A percentile compares a stretch with the other conserved stretches of the same genome.
These are phyloP conservation scores for Candida saitoana DNA, from an alignment of 805 yeast species.

Conservation along the genomic window DNA sequence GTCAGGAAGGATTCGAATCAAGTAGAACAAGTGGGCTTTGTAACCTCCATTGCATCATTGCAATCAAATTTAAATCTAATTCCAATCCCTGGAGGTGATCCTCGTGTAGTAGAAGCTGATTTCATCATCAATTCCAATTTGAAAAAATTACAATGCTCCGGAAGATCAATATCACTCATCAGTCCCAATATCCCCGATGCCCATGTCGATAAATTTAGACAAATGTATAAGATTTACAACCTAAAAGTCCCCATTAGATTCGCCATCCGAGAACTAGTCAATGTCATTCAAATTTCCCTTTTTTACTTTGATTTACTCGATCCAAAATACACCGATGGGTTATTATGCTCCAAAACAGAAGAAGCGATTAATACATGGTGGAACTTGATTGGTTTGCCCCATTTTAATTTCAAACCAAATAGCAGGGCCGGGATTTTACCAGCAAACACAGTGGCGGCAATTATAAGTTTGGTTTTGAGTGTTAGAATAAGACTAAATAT, in stretches of 20 bases:
- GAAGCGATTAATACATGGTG: conserved; percentile 78
- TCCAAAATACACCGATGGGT: conserved; percentile 73
- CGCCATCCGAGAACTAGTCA: conserved; percentile 72
- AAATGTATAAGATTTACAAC: conserved; percentile 58
- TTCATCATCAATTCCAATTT: conserved; percentile 76
- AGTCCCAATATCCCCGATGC: conserved; percentile 69
- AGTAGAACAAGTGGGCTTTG: conserved; percentile 47
- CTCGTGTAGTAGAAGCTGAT: conserved; percentile 45
- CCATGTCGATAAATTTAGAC: conserved; percentile 74
- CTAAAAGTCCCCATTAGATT: conserved; percentile 51
- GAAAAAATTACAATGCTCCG: conserved; percentile 75
- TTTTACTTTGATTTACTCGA: conserved; percentile 74
- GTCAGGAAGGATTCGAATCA: not conserved
- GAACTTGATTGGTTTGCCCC: conserved; percentile 61
- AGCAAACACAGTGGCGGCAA: conserved; percentile 68
- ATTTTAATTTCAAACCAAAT: conserved; percentile 36
- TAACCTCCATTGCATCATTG: conserved; percentile 77
- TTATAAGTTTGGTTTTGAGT: conserved; percentile 72
- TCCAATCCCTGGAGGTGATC: conserved; percentile 61
- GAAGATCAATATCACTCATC: conserved; percentile 73
- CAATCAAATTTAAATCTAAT: conserved; percentile 72
- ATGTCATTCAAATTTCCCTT: conserved; percentile 68
- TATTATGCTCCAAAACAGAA: conserved; percentile 74
- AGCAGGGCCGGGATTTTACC: conserved; percentile 55
- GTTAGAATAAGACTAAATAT: conserved; percentile 56